Evolutionary conservation across 2,329 filamentous ascomycete species (phyloP).

Genomic region (Fusarium hainanense): DNA sequence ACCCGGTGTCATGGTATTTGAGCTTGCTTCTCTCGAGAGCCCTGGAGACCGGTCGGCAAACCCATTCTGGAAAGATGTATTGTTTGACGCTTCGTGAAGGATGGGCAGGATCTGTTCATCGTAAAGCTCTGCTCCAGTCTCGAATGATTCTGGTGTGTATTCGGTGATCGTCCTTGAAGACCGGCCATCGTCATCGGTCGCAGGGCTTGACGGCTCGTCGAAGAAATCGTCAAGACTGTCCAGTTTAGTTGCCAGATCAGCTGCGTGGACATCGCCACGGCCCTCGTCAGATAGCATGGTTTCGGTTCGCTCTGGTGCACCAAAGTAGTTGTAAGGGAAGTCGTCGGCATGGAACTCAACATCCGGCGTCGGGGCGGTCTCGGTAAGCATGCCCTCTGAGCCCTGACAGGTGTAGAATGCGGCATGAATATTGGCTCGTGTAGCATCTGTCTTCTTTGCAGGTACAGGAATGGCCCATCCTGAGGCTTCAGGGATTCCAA

Average conservation of each 20-base stretch:
- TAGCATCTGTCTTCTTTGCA: slow-evolving; percentile 86
- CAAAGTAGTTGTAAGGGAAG: slow-evolving; percentile 83
- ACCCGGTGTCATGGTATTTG: slow-evolving; percentile 71
- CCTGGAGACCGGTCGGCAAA: slow-evolving; percentile 79
- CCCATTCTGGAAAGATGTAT: slow-evolving; percentile 86
- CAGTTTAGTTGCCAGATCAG: slow-evolving; percentile 83
- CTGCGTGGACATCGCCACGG: slow-evolving; percentile 73
- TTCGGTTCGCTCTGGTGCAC: slow-evolving; percentile 76
- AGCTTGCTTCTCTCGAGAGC: slow-evolving; percentile 68
- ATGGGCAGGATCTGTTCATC: slow-evolving; percentile 94
- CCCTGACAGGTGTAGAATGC: slow-evolving; percentile 94
- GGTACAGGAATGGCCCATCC: slow-evolving; percentile 97
- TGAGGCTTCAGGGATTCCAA: slow-evolving; percentile 94
- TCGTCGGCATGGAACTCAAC: slow-evolving; percentile 95
- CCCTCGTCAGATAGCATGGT: slow-evolving; percentile 93
- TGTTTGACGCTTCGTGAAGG: slow-evolving; percentile 84
- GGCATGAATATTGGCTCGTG: slow-evolving; percentile 91
- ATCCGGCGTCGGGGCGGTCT: slow-evolving; percentile 79
- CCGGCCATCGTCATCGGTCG: slow-evolving; percentile 66
- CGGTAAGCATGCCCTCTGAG: slow-evolving; percentile 66
- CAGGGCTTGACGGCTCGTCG: slow-evolving; percentile 73
- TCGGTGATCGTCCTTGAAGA: slow-evolving; percentile 73
- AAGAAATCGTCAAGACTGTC: slow-evolving; percentile 87
- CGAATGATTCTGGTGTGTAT: slow-evolving; percentile 72
- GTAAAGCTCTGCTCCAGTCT: slow-evolving; percentile 84